phyloP scores from a whole-genome alignment of 257 asterid genomes.

The Solanum boliviense region DNA sequence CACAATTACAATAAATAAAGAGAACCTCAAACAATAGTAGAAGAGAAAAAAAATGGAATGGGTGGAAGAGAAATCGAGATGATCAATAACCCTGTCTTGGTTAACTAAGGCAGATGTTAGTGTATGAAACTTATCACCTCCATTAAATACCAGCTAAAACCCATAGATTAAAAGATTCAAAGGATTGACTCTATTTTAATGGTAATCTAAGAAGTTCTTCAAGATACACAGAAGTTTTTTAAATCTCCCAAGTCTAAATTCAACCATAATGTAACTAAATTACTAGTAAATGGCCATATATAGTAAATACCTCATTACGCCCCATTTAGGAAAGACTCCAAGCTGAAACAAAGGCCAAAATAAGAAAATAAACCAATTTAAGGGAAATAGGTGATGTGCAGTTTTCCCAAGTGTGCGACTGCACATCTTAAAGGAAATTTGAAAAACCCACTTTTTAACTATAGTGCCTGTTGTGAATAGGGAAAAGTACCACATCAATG shows the following conservation, averaged over 20 bases:
- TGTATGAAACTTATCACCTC: background rate
- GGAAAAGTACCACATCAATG: background rate
- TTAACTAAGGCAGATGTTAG: background rate
- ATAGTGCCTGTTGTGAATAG: background rate
- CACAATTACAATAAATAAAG: background rate
- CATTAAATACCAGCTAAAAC: background rate
- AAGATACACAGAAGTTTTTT: too few relatives aligned
- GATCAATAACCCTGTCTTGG: background rate
- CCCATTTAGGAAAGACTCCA: too few relatives aligned
- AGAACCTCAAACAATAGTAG: background rate
- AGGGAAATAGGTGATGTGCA: too few relatives aligned
- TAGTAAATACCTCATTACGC: too few relatives aligned
- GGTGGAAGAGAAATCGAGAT: background rate
- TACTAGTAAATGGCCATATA: too few relatives aligned
- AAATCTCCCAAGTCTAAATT: too few relatives aligned
- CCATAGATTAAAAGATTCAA: background rate
- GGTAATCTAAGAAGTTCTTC: background rate
- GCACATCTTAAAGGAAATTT: background rate
- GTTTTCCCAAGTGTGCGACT: too few relatives aligned
- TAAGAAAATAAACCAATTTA: too few relatives aligned
- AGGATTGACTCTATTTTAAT: background rate
- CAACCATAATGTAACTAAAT: too few relatives aligned
- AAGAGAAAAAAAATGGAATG: background rate
- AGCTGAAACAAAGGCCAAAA: too few relatives aligned
- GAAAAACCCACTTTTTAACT: background rate